Evolutionary conservation across 805 yeast species (phyloP).

Genomic region (Lipomyces chichibuensis): DNA sequence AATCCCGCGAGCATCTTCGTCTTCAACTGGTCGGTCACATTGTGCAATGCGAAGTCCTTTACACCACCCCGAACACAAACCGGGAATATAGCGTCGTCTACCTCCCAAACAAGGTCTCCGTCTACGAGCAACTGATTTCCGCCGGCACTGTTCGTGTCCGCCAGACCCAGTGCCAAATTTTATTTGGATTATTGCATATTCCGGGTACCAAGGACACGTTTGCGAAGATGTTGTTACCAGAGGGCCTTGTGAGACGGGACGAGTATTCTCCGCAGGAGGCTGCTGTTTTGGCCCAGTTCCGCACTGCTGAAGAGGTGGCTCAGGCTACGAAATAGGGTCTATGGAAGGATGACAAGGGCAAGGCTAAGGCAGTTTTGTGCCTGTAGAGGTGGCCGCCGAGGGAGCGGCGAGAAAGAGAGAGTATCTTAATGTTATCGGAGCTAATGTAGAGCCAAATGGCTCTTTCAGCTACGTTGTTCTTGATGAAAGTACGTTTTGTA

Average conservation of each 20-base stretch:
- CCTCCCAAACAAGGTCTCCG: slow-evolving; percentile 63
- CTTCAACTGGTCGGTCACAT: slow-evolving; percentile 64
- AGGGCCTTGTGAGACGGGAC: slow-evolving; percentile 68
- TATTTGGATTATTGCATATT: slow-evolving; percentile 68
- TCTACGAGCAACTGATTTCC: slow-evolving; percentile 58
- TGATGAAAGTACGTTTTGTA: slow-evolving; percentile 18
- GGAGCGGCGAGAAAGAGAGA: slow-evolving; percentile 34
- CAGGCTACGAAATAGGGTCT: slow-evolving; percentile 58
- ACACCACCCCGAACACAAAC: slow-evolving; percentile 51
- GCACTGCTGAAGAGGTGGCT: slow-evolving; percentile 67
- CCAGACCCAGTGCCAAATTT: slow-evolving; percentile 56
- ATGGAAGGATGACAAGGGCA: slow-evolving; percentile 64
- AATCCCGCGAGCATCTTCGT: slow-evolving; percentile 65
- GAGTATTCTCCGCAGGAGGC: slow-evolving; percentile 64
- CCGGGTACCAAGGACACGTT: slow-evolving; percentile 44
- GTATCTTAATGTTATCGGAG: slow-evolving; percentile 46
- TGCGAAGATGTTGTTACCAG: slow-evolving; percentile 59
- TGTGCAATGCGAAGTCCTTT: slow-evolving; percentile 60
- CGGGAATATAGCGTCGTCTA: slow-evolving; percentile 74
- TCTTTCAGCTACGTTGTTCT: slow-evolving; percentile 30
- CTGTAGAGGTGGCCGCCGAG: slow-evolving; percentile 30
- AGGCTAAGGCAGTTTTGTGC: slow-evolving; percentile 42
- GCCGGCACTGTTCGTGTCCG: slow-evolving; percentile 67
- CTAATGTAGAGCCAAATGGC: slow-evolving; percentile 42
- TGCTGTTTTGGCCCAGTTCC: slow-evolving; percentile 56